Conservation (phyloP, 2,329 filamentous ascomycete genomes). For the Arthroderma uncinatum region DNA sequence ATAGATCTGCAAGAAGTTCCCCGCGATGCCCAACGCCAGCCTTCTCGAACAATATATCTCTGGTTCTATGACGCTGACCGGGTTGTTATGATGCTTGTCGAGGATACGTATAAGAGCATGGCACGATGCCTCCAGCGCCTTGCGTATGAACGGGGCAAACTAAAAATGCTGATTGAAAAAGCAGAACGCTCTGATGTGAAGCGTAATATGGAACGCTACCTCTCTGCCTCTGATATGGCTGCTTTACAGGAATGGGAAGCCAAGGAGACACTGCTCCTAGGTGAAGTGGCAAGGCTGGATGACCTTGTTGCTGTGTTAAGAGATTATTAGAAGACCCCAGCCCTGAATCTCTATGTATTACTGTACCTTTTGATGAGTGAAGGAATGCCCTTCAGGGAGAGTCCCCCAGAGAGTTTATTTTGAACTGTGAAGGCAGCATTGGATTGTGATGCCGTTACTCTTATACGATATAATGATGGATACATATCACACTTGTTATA, state of each 20-base stretch:
- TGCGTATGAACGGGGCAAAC: conserved; percentile 59
- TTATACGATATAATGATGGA: conserved; percentile 6
- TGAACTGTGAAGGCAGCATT: not conserved
- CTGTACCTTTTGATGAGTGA: not conserved
- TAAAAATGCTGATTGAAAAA: conserved; percentile 64
- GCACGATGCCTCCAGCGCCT: conserved; percentile 71
- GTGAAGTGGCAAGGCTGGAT: conserved; percentile 71
- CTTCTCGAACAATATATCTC: conserved; percentile 75
- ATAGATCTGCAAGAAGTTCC: conserved; percentile 92
- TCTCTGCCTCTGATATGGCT: conserved; percentile 62
- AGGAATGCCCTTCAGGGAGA: not conserved
- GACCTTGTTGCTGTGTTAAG: conserved; percentile 71
- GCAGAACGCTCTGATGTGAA: conserved; percentile 77
- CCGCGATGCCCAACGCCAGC: conserved; percentile 68
- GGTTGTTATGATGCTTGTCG: conserved; percentile 57
- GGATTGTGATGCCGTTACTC: not conserved
- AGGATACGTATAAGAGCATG: conserved; percentile 84
- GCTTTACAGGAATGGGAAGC: conserved; percentile 53
- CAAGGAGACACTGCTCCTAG: conserved; percentile 59
- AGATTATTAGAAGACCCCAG: conserved; percentile 49
- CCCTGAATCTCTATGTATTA: not conserved
- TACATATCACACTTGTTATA: conserved; percentile 2
- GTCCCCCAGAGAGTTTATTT: too few relatives aligned
- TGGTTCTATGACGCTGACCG: conserved; percentile 80
- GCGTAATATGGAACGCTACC: conserved; percentile 68